A percentile compares a stretch with the other conserved stretches of the same genome.
Conservation (phyloP, 163 green algal genomes). For the Prototheca wickerhamii region DNA sequence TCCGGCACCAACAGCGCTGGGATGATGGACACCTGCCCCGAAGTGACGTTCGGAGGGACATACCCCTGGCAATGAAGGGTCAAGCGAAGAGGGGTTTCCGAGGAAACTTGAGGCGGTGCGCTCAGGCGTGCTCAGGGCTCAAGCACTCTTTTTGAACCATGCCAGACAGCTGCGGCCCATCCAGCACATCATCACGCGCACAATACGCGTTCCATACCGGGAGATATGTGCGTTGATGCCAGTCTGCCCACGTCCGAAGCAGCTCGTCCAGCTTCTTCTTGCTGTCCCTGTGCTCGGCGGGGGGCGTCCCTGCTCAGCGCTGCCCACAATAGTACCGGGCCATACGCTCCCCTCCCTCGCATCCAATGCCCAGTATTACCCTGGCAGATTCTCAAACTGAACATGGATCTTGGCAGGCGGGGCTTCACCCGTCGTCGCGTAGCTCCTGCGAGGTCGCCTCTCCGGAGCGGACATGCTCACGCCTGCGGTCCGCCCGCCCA, state of each 20-base stretch:
- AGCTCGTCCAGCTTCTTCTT: slow-evolving; percentile 6
- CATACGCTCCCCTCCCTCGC: background rate
- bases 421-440: background rate
- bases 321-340: too few species aligned
- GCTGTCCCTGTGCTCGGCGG: slow-evolving; percentile 16
- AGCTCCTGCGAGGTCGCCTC: background rate
- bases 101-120: too few species aligned
- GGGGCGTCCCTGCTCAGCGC: too few species aligned
- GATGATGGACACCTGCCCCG: background rate
- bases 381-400: background rate
- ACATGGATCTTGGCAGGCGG: background rate
- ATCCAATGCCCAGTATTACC: background rate
- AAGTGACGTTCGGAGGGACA: background rate
- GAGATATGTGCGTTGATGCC: slow-evolving; percentile 8
- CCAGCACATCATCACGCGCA: background rate
- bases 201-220: background rate
- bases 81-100: too few species aligned
- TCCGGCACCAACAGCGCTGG: background rate
- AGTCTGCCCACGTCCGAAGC: slow-evolving; percentile 11
- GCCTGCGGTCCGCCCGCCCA: too few species aligned
- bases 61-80: background rate
- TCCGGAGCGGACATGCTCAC: background rate
- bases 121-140: too few species aligned
- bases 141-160: too few species aligned
- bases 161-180: too few species aligned